Evolutionary conservation across 768 basidiomycete genomes (phyloP), one percentile per base, ranked within the genome.

Genomic region (Hericium erinaceus): DNA sequence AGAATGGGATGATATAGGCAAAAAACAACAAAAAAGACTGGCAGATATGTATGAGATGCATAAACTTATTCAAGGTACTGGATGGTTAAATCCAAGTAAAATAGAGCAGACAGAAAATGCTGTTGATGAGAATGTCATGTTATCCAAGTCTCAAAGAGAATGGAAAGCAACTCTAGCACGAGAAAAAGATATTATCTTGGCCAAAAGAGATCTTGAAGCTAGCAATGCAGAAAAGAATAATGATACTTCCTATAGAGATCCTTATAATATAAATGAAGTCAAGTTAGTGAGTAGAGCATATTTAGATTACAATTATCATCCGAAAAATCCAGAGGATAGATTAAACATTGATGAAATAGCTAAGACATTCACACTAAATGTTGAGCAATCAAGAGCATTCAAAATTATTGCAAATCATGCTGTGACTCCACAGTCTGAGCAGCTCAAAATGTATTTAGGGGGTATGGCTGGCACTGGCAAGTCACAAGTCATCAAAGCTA

Each of bases 391-490:
- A 37, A 28, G 62, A 48, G 63, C 64, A 15, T 66, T 64, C 41
- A 33, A 54, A 6, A 64, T 66, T 39, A 54, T 66, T 51, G 61
- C 61, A 10, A 58, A 63, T 28, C 61, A 65, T 39, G 16, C 52
- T 15, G 4, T 52, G 9, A 13, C 46, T 20, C 24, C 39, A 16
- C 5, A 6, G 20, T 26, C 40, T 4, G 58, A 61, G 13, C 59
- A 55, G 22, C 48, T 66, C 12, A 41, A 55, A 8, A 66, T 66
- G 53, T 48, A 5, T 20, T 18, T 46, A 46, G 44, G 44, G 6
- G 44, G 64, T 13, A 65, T 65, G 62, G 64, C 48, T 6, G 65
- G 65, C 5, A 66, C 61, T 12, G 65, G 64, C 10, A 66, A 64
- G 46, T 63, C 64, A 15, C 22, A 22, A 22, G 22, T 22, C 22